Base-by-base conservation (phyloP, 805 yeast species). In the Metschnikowia colocasiae region DNA sequence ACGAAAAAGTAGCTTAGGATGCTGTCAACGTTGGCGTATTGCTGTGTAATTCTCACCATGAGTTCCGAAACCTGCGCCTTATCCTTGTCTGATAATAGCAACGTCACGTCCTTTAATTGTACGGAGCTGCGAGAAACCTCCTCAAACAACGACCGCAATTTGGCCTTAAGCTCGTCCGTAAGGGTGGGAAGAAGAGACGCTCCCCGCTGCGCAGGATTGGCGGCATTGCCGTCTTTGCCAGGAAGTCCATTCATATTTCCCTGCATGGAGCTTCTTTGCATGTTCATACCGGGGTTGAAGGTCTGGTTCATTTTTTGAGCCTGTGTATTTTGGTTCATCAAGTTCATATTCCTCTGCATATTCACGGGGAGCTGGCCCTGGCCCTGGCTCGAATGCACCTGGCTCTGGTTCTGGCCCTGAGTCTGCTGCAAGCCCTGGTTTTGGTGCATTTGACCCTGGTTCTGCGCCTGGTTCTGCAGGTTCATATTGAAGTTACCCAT, bases 1-100 rank as follows among this genome's bases (percentile, higher is more conserved):
- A 85, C 77, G 59, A 79, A 89, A 58, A 87, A 87, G 59, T 86
- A 82, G 31, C 95, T 89, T 34, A 87, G 80, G 36, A 89, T 73
- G 50, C 83, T 83, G 60, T 88, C 95, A 15, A 85, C 84, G 52
- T 83, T 77, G 31, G 81, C 75, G 63, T 79, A 81, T 53, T 85
- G 74, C 57, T 80, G 85, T 27, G 86, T 73, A 26, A 79, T 71
- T 35, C 73, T 74, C 37, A 70, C 73, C 55, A 81, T 74, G 22
- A 79, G 74, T 18, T 81, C 79, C 36, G 78, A 70, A 20, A 84
- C 84, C 42, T 71, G 70, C 33, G 71, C 76, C 64, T 85, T 86
- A 55, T 87, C 92, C 26, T 79, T 82, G 23, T 75, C 79, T 0
- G 83, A 66, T 43, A 89, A 69, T 38, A 75, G 66, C 57, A 73